Evolutionary conservation across 2,329 filamentous ascomycete genomes (phyloP), one percentile per base, ranked within the genome.

Genomic region (Atkinsonella hypoxylon): DNA sequence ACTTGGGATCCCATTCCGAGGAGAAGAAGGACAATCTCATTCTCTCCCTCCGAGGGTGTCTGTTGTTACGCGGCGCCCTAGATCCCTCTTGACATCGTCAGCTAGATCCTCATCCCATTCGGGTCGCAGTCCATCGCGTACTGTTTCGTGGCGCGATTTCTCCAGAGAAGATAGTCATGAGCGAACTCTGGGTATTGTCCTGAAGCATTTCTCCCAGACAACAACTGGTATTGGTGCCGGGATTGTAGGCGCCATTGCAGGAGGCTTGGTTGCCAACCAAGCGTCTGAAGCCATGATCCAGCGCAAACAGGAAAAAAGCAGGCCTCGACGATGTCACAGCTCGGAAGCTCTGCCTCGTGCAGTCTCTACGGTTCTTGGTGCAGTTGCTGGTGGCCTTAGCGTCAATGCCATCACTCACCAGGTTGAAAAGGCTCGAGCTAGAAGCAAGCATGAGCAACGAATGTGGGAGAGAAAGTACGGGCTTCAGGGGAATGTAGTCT

Each of bases 361-460:
- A n/a, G 60, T 78, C 15, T 72, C 73, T 3, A 77, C 77, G 10
- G 63, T 79, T 10, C 67, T 79, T 3, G 76, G 77, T 2, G 77
- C 75, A 1, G 73, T 77, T 3, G 75, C 77, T 0, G 76, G 75
- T 2, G 76, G 76, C 3, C 65, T 80, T 10, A 75, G 75, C 4
- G 76, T 76, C 12, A 79, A 76, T 49, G 73, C 71, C 13, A 59
- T 76, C 36, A 70, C 73, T 55, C 71, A 68, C 54, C 64, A 65
- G 44, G 59, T 75, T 11, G 71, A 74, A 57, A 60, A 62, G 47
- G 63, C 64, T 7, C 62, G 63, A 12, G 63, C 65, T 13, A 61
- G 62, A 32, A 65, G 63, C 44, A 60, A 61, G 32, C 56, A 57
- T n/a, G 61, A 59, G 17, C 62, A 68, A 52, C 54, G 62, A 12